A percentile compares a stretch with the other conserved stretches of the same genome.
These are phyloP conservation scores for Platanthera guangdongensis DNA, from an alignment of 106 monocot species.

Conservation along the genomic window DNA sequence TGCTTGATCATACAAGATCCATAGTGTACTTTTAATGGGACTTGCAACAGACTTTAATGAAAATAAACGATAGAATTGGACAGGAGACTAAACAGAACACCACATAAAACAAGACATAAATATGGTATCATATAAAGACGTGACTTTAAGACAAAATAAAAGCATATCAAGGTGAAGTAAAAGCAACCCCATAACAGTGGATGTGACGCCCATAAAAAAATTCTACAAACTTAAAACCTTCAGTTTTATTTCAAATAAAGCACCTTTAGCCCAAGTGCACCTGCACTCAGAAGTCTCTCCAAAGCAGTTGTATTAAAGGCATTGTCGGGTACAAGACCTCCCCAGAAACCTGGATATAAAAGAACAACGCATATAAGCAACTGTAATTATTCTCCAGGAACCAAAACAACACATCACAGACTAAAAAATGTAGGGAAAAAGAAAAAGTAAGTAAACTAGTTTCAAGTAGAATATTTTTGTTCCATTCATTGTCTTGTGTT, in stretches of 20 bases:
- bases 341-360: conserved; percentile 79
- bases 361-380: not conserved
- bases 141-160: too few relatives aligned
- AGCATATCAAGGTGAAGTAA: too few relatives aligned
- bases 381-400: not conserved
- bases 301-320: conserved; percentile 56
- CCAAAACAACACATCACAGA: not conserved
- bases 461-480: not conserved
- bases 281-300: conserved; percentile 24
- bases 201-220: too few relatives aligned
- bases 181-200: too few relatives aligned
- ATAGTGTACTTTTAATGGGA: too few relatives aligned
- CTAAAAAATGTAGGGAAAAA: not conserved
- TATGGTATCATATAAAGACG: too few relatives aligned
- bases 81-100: too few relatives aligned
- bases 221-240: not conserved
- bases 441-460: not conserved
- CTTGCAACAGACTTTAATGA: too few relatives aligned
- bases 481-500: not conserved
- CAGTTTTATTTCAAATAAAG: not conserved
- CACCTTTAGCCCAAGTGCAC: conserved; percentile 47
- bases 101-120: too few relatives aligned
- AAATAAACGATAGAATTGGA: too few relatives aligned
- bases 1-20: too few relatives aligned
- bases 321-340: conserved; percentile 93